A percentile compares a stretch with the other conserved stretches of the same genome.
Conservation (phyloP, 257 asterid species). For the Lycium barbarum region DNA sequence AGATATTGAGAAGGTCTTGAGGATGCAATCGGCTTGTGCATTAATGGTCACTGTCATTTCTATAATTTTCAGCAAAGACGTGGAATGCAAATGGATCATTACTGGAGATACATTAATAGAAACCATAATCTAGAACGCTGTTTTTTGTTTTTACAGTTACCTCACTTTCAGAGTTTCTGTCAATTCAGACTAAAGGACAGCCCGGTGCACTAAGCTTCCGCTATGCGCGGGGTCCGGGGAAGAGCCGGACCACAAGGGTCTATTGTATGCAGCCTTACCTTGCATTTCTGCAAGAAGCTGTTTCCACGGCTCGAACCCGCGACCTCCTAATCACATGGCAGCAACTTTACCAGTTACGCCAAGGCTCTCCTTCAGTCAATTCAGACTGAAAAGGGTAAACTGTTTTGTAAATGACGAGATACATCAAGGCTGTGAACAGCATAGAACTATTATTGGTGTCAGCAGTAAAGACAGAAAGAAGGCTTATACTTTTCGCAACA, state of each 20-base stretch:
- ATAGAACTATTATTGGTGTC: neutral
- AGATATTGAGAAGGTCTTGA: too few species aligned
- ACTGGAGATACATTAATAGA: neutral
- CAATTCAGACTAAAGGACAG: neutral
- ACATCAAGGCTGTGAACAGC: neutral
- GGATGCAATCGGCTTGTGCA: too few species aligned
- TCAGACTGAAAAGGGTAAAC: neutral
- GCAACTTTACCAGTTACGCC: too few species aligned
- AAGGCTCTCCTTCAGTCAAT: too few species aligned
- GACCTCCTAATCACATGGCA: too few species aligned
- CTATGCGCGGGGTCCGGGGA: too few species aligned
- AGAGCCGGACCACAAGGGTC: too few species aligned
- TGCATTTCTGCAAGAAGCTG: too few species aligned
- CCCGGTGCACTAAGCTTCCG: too few species aligned
- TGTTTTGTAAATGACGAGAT: neutral
- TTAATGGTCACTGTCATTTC: neutral
- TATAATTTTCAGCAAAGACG: neutral
- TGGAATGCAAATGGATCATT: neutral
- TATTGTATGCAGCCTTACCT: too few species aligned
- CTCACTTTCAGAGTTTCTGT: neutral
- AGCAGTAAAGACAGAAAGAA: neutral
- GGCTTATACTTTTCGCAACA: neutral
- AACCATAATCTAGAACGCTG: neutral
- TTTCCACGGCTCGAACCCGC: too few species aligned
- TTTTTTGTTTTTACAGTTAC: neutral